Evolutionary conservation across 768 basidiomycete genomes (phyloP).

Genomic region (Auriscalpium vulgare): DNA sequence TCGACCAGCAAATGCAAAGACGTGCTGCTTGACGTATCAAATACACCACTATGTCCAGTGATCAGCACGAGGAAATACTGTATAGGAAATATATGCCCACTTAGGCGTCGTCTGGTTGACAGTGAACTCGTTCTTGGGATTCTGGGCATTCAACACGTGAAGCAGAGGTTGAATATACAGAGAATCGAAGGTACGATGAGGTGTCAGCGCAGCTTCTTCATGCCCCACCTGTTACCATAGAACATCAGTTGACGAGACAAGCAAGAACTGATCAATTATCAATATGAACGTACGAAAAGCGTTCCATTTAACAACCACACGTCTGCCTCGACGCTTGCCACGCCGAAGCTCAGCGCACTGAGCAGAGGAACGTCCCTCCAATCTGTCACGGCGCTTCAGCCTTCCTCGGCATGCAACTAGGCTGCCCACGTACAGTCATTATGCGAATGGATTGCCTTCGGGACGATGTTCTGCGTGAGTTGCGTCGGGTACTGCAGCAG

Average conservation of each 20-base stretch:
- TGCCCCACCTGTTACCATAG: constrained; percentile 34
- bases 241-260: not conserved
- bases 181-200: constrained; percentile 37
- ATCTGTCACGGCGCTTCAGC: constrained; percentile 23
- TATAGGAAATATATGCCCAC: constrained; percentile 19
- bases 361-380: constrained; percentile 46
- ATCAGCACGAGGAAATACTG: not conserved
- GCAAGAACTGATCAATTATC: not conserved
- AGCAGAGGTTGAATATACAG: constrained; percentile 41
- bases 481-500: constrained; percentile 38
- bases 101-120: constrained; percentile 32
- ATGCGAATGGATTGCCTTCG: constrained; percentile 44
- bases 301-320: constrained; percentile 39
- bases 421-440: constrained; percentile 35
- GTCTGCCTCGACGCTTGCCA: constrained; percentile 47
- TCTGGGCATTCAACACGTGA: constrained; percentile 32
- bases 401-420: not conserved
- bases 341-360: constrained; percentile 40
- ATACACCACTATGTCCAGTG: constrained; percentile 33
- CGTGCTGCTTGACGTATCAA: constrained; percentile 34
- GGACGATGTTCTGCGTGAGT: constrained; percentile 39
- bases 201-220: constrained; percentile 33
- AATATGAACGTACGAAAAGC: constrained; percentile 29
- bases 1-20: constrained; percentile 43
- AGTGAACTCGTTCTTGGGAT: constrained; percentile 35